Percentiles rank a stretch among this genome's conserved stretches.
Conservation (phyloP, 257 asterid genomes). For the Petrea volubilis region DNA sequence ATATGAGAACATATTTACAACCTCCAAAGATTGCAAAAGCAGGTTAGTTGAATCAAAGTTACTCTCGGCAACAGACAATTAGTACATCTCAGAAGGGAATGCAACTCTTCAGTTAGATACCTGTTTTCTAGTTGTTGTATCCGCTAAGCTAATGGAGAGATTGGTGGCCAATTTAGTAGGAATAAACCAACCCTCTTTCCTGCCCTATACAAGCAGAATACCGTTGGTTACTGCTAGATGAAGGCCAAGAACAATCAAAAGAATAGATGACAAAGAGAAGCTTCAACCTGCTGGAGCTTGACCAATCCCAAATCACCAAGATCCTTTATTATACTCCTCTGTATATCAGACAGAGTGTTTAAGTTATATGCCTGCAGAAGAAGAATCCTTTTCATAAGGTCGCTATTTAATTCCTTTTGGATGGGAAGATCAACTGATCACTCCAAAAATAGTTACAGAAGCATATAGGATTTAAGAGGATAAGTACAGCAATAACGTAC, state of each 20-base stretch:
- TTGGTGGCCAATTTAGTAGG: conserved; percentile 96
- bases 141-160: conserved; percentile 93
- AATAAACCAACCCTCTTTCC: conserved; percentile 94
- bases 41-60: conserved; percentile 4
- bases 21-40: not conserved
- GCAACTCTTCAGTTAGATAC: conserved; percentile 32
- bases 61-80: conserved; percentile 9
- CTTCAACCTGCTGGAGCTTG: conserved; percentile 87
- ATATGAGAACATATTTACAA: not conserved
- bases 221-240: conserved; percentile 13
- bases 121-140: conserved; percentile 86
- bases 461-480: not conserved
- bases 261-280: conserved; percentile 10
- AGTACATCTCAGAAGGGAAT: not conserved
- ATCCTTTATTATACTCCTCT: conserved; percentile 71
- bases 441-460: not conserved
- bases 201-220: conserved; percentile 59
- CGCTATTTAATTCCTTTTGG: conserved; percentile 13
- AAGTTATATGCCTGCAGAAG: conserved; percentile 81
- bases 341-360: conserved; percentile 72
- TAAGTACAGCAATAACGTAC: not conserved
- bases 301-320: conserved; percentile 94
- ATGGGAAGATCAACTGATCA: conserved; percentile 6
- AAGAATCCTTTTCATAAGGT: conserved; percentile 3
- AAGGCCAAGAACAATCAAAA: conserved; percentile 1